Percentiles rank a stretch among this genome's conserved stretches.
Conservation (phyloP, 257 asterid genomes). For the Rehmannia glutinosa region DNA sequence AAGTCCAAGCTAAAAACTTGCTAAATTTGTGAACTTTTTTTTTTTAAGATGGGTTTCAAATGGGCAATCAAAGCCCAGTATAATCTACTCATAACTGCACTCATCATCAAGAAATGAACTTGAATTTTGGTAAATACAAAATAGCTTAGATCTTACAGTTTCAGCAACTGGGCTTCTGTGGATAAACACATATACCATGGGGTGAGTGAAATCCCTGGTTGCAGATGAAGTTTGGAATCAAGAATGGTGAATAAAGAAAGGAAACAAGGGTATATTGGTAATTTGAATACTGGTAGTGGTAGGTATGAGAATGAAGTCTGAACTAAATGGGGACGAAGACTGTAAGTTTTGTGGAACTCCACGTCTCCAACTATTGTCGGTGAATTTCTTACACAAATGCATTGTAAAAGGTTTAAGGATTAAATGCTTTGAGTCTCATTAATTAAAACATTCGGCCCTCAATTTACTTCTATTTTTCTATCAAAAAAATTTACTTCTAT, state of each 20-base stretch:
- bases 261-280: conserved; percentile 27
- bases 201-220: no score
- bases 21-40: conserved; percentile 40
- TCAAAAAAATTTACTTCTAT: no score
- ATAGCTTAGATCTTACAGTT: conserved; percentile 35
- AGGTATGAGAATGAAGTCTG: conserved; percentile 39
- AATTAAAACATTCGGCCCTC: no score
- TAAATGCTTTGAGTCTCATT: no score
- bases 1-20: conserved; percentile 33
- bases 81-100: conserved; percentile 32
- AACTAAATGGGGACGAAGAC: conserved; percentile 21
- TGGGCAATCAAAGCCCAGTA: conserved; percentile 27
- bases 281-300: background rate
- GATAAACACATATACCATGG: background rate
- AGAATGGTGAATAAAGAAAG: background rate
- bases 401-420: no score
- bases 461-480: no score
- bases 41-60: conserved; percentile 34
- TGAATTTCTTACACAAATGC: background rate
- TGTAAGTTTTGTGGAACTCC: background rate
- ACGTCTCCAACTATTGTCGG: conserved; percentile 9
- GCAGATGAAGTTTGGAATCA: no score
- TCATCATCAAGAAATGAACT: conserved; percentile 30
- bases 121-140: conserved; percentile 13
- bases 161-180: conserved; percentile 24